Base-by-base conservation (phyloP, 2,329 filamentous ascomycete genomes). In the Monosporascus sp. region DNA sequence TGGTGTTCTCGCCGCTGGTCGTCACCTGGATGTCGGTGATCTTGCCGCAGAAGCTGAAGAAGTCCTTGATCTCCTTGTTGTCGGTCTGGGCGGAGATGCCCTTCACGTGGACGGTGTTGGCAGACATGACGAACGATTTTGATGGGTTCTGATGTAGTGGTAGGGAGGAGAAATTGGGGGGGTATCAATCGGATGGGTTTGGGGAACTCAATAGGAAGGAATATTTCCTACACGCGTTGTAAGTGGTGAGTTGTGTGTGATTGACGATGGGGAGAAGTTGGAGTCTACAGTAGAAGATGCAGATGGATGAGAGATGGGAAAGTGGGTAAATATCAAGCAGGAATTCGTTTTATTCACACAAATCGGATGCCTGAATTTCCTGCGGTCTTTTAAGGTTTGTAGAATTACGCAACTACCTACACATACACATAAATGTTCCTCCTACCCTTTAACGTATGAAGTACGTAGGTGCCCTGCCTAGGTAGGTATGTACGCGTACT, bases 21-120 rank as follows among this genome's bases (percentile, higher is more conserved):
- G 85, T 89, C 66, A 97, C 82, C 55, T 90, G 86, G 70, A 99
- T 81, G 64, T 82, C 81, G 62, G 84, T 86, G 72, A 99, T 96
- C 80, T 97, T 97, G 72, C 94, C 94, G 70, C 84, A 88, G 75
- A 97, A 97, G 78, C 88, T 94, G 80, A 99, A 99, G 81, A 99
- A 99, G 70, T 96, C 92, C 68, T 85, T 85, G 65, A 99, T 86
- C 74, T 97, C 91, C 75, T 92, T 87, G 74, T 99, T 91, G 62
- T 82, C 85, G 53, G 93, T 97, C 70, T 86, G 75, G 58, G 78
- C 70, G 63, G 89, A 85, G 75, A 99, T 96, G 77, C 94, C 92
- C 76, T 89, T 88, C 66, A 97, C 92, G 76, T 92, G 78, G 60
- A 97, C 90, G 49, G 88, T 93, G 65, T 76, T 81, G 64, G 74